These are phyloP conservation scores for Barnettozyma wickerhamii DNA, from an alignment of 805 yeast species.

Conservation along the genomic window DNA sequence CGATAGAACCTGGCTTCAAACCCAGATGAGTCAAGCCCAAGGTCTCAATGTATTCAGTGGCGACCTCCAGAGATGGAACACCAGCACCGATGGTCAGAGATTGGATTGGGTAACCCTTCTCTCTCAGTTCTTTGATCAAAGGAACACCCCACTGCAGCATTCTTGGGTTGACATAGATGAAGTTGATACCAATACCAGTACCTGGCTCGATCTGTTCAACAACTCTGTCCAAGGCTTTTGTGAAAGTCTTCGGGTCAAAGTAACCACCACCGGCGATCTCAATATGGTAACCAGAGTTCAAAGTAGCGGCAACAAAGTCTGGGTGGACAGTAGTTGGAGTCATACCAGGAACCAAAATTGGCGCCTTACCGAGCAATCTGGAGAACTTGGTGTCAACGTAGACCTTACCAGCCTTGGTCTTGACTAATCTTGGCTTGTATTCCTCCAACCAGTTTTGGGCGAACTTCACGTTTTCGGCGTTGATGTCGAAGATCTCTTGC, in stretches of 20 bases:
- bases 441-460: conserved; percentile 91
- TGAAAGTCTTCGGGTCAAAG: conserved; percentile 68
- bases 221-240: conserved; percentile 70
- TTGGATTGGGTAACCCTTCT: conserved; percentile 92
- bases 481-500: conserved; percentile 85
- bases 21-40: conserved; percentile 92
- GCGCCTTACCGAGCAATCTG: conserved; percentile 88
- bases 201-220: conserved; percentile 73
- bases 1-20: conserved; percentile 96
- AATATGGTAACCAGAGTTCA: conserved; percentile 95
- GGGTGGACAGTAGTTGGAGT: conserved; percentile 97
- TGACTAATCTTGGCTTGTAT: conserved; percentile 79
- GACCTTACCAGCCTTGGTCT: conserved; percentile 67
- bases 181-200: conserved; percentile 84
- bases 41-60: conserved; percentile 90
- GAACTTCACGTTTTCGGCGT: conserved; percentile 54
- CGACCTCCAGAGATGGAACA: conserved; percentile 97
- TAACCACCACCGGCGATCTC: conserved; percentile 99
- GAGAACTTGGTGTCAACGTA: conserved; percentile 94
- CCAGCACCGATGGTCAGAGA: conserved; percentile 98
- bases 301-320: conserved; percentile 87
- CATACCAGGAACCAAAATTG: conserved; percentile 98
- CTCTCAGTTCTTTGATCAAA: conserved; percentile 81
- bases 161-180: conserved; percentile 94
- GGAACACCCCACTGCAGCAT: conserved; percentile 99